Percentiles rank a stretch among this genome's conserved stretches.
These are phyloP conservation scores for Phyllosticta ampelicida DNA, from an alignment of 2,329 filamentous ascomycete genomes.

Conservation along the genomic window DNA sequence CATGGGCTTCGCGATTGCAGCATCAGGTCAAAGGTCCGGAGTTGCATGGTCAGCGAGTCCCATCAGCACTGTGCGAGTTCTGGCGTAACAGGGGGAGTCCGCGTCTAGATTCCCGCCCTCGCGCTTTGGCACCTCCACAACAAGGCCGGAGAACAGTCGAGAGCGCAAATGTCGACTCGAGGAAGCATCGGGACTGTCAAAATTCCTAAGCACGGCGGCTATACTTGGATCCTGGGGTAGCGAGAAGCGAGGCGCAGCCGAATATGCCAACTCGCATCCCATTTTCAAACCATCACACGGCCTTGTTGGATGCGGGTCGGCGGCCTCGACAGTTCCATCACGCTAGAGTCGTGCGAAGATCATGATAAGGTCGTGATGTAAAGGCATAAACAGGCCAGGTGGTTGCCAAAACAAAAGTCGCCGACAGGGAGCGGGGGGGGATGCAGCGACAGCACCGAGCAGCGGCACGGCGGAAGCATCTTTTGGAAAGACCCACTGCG, in stretches of 20 bases:
- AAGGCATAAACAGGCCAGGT: background rate
- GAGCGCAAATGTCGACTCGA: background rate
- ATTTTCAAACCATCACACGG: background rate
- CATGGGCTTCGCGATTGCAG: conserved; percentile 7
- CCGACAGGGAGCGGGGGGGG: background rate
- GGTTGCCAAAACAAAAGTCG: background rate
- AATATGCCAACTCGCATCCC: background rate
- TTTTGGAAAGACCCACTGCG: background rate
- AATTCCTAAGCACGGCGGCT: background rate
- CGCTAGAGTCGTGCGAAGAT: background rate
- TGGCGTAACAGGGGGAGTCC: background rate
- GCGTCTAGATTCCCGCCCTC: background rate
- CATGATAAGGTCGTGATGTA: conserved; percentile 5
- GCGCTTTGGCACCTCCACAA: conserved; percentile 2
- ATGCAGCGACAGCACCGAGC: background rate
- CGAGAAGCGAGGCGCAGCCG: background rate
- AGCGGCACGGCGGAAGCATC: conserved; percentile 8
- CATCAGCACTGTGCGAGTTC: conserved; percentile 5
- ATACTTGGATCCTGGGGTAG: background rate
- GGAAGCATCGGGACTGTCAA: background rate
- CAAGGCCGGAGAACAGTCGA: background rate
- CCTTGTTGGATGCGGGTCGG: background rate
- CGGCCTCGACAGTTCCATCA: conserved; percentile 1
- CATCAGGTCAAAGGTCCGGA: background rate
- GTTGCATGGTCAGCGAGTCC: background rate